phyloP scores from a whole-genome alignment of 1,284 basidiomycete species.

The Pseudozyma hubeiensis region DNA sequence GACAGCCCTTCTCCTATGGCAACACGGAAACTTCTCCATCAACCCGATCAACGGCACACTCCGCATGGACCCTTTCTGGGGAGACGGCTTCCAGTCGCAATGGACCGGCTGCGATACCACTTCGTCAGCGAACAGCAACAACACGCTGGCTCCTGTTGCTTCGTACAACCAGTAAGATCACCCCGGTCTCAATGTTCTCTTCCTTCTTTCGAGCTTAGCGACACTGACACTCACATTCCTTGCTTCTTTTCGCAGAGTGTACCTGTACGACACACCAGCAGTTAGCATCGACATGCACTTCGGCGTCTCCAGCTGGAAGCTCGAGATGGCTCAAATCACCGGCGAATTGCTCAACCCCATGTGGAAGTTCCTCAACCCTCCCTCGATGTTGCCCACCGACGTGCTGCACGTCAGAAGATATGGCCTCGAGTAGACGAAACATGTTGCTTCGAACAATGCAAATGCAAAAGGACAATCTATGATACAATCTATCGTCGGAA shows the following conservation, averaged over 20 bases:
- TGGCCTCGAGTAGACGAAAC: constrained; percentile 16
- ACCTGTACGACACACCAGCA: constrained; percentile 21
- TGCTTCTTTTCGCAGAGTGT: neutral
- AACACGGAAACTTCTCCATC: constrained; percentile 33
- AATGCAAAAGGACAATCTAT: constrained; percentile 16
- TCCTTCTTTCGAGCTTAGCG: neutral
- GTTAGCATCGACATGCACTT: constrained; percentile 20
- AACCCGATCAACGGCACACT: constrained; percentile 28
- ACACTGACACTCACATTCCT: neutral
- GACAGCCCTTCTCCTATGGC: constrained; percentile 23
- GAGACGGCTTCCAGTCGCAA: constrained; percentile 31
- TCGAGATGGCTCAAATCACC: constrained; percentile 29
- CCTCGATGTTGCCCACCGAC: constrained; percentile 56
- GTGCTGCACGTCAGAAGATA: constrained; percentile 46
- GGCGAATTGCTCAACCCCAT: constrained; percentile 28
- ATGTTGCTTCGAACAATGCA: constrained; percentile 3
- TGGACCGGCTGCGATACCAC: constrained; percentile 33
- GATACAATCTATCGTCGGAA: too few relatives aligned
- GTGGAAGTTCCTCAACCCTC: constrained; percentile 57
- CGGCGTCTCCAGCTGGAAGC: constrained; percentile 20
- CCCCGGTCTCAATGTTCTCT: neutral
- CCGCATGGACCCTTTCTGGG: constrained; percentile 33
- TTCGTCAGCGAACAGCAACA: constrained; percentile 23
- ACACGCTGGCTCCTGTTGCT: constrained; percentile 29
- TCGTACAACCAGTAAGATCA: constrained; percentile 21